Evolutionary conservation across 805 yeast genomes (phyloP), one percentile per base, ranked within the genome.

Genomic region (Dipodascus albidus): DNA sequence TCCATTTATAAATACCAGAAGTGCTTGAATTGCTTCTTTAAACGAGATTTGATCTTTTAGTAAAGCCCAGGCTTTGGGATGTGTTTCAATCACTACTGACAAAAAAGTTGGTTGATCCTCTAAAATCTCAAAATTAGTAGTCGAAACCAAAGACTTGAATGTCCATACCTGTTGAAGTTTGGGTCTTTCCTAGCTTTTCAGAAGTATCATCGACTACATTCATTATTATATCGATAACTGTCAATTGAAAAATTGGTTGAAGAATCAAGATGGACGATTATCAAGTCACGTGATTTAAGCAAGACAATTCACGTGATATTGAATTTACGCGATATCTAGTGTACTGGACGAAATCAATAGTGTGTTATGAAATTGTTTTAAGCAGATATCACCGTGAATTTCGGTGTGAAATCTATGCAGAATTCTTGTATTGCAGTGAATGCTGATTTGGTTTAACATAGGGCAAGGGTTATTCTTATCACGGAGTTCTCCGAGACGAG

Each of bases 41-140:
- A 87, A 67, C 47, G 80, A 63, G n/a, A 76, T 63, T 49, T 69
- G 54, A 55, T 63, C 60, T 52, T 62, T 53, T 35, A 62, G 58
- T 52, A 64, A 60, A 55, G 72, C 72, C 91, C 91, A 85, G 48
- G 84, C 81, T 31, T 72, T 66, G 0, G 96, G 89, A 50, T 86
- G 81, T 8, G 87, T 73, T 58, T 91, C 98, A 3, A 91, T 66
- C 2, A 91, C 74, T 21, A 93, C 81, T 0, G 87, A 81, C 33
- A 91, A 75, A 38, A 90, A 71, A 1, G 95, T 86, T 1, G 96
- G 96, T 9, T 81, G 70, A 55, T 84, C 90, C 53, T 81, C 87
- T 53, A 67, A 64, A n/a, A 11, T 14, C 14, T 31, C 48, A 41
- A 3, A 24, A 38, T 49, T 8, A 44, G 50, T 19, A 41, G n/a